Base-by-base conservation (phyloP, 2,329 filamentous ascomycete species). In the Calonectria pteridis region DNA sequence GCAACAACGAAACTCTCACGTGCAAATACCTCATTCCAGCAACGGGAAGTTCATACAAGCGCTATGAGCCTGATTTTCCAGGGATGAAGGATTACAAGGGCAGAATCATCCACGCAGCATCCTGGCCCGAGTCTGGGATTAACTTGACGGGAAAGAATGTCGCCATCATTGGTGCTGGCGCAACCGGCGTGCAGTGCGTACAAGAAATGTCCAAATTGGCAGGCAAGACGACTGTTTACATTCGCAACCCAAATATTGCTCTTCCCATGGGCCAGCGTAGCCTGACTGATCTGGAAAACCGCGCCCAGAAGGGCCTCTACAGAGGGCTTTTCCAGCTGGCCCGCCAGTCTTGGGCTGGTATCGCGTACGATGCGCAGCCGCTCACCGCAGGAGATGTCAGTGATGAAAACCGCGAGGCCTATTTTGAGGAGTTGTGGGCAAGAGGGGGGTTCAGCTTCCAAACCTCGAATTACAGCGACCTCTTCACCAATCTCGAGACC, bases 161-260 rank as follows among this genome's bases (percentile, higher is more conserved):
- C 0, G 82, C 76, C 4, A 71, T 85, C 11, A 78, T 85, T 18
- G 83, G 83, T 3, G 74, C 77, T 7, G 83, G 82, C 0, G 81
- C 82, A 4, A 80, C 82, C 1, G 82, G 75, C 0, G 70, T 84
- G 0, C 83, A 84, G 70, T 79, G 82, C 37, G 74, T 82, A 2
- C 81, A 81, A 66, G 78, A 80, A 62, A 69, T 81, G 16, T 66
- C 85, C 6, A 87, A 87, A 75, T 58, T 80, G 77, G 82, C 85
- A 13, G 63, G 65, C 4, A 69, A 82, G n/a, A 67, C 85, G 35
- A 83, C 81, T 2, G 87, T 92, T 3, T 91, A 91, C 77, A 87
- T 92, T 73, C 85, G 91, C n/a, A 92, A 89, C 2, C 90, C 91
- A 0, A 92, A 91, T 71, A 86, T 89, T 14, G 89, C 88, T 13